Evolutionary conservation across 139 green algal genomes (phyloP), one percentile per base, ranked within the genome.

Genomic region (Micromonas commoda): DNA sequence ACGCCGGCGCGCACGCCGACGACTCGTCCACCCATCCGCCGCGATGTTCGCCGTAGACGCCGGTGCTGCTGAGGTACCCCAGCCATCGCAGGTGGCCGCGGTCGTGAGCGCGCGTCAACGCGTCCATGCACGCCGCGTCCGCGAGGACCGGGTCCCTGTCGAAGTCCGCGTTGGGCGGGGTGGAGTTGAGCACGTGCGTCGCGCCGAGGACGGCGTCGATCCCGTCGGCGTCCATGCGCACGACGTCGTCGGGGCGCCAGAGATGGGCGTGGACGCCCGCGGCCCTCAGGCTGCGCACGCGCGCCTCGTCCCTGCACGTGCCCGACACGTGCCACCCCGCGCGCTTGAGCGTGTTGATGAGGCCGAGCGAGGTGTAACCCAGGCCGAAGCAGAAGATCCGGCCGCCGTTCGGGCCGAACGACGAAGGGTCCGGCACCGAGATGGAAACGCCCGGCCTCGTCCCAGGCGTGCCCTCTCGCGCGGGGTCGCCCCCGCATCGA

Each of bases 51-150:
- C 76, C 76, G 67, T 81, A 81, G 26, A 81, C 76, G 16, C 63
- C 31, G 28, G 76, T 81, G 45, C n/a, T 76, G 45, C 64, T 76
- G 28, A 60, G 38, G 34, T 81, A 81, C 33, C 63, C 76, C 23
- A 76, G 3, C 65, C 63, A 80, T 32, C 64, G 75, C 60, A 63
- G 3, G 13, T 71, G 28, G 64, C 13, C 64, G 26, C 29, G 3
- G 13, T 29, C 66, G 66, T 6, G 69, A 5, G 23, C 39, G 69
- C 69, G 69, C n/a, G 21, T 13, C 33, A 61, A 20, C 33, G 34
- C 34, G 5, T 65, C 38, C 3, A 32, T 26, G 34, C n/a, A 76
- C 69, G 23, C 38, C 23, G 31, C 26, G 61, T 31, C 61, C 61
- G n/a, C 6, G 3, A 63, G 39, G 24, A 61, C 69, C 69, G 69